A percentile compares a stretch with the other conserved stretches of the same genome.
These are phyloP conservation scores for Vaccinium vitisidaea DNA, from an alignment of 148 eudicot species.

Conservation along the genomic window DNA sequence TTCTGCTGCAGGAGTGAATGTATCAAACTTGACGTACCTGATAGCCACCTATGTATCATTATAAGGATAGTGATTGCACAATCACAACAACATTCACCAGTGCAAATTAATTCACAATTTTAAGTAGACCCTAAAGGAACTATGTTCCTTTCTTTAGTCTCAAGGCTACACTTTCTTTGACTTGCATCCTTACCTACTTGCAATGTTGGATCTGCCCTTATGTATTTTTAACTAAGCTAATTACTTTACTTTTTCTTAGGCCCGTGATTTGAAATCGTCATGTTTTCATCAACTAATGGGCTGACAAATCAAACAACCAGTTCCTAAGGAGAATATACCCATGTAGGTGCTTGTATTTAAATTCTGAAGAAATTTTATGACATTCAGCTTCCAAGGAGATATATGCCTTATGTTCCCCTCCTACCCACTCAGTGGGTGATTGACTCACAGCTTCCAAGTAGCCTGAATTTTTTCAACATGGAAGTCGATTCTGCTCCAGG, in stretches of 20 bases:
- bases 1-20: slow-evolving; percentile 97
- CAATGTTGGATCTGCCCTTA: neutral
- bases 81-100: neutral
- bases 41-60: slow-evolving; percentile 25
- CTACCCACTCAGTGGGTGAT: neutral
- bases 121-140: neutral
- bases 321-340: neutral
- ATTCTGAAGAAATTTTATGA: neutral
- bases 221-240: neutral
- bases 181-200: neutral
- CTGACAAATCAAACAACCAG: neutral
- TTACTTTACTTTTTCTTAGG: neutral
- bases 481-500: neutral
- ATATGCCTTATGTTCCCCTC: neutral
- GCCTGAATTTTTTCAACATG: neutral
- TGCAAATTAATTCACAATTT: neutral
- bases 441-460: neutral
- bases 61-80: neutral
- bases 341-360: neutral
- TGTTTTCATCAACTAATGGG: neutral
- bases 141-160: neutral
- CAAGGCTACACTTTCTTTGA: neutral
- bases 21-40: slow-evolving; percentile 98
- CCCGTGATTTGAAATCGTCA: neutral
- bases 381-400: neutral